Base-by-base conservation (phyloP, 805 yeast genomes). In the Starmerella sp. region DNA sequence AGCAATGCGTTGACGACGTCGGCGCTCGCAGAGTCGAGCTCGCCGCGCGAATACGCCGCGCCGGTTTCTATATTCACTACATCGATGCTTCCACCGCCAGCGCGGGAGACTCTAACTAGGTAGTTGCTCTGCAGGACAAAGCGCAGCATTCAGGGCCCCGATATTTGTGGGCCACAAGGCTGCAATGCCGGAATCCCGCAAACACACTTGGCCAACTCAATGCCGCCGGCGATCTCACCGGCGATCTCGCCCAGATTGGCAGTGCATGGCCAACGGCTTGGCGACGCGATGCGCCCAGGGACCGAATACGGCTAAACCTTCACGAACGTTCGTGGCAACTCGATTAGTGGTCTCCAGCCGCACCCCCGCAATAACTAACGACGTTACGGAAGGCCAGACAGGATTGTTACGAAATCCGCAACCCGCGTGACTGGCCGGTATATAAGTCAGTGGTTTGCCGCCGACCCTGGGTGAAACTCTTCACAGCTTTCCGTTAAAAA, bases 401-500 rank as follows among this genome's bases (percentile, higher is more conserved):
- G 17, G 5, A n/a, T 44, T 30, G 35, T 44, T 44, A 44, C 48
- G 48, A 44, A 44, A 44, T 30, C 36, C 36, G 48, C 32, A 42
- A 28, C 31, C 45, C 48, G 46, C 48, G 48, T 44, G 48, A 44
- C 48, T 44, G 48, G 17, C 43, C 15, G 34, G 35, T 30, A 31
- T 44, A 44, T 44, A 44, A 30, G 30, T 30, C 28, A 39, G 22
- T 39, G 6, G 43, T 6, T 39, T 39, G 43, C 43, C 17, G 29
- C 43, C n/a, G 7, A 15, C 17, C n/a, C 14, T 37, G 1, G 41
- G 15, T 37, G 14, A 37, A 37, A 11, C 41, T 37, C 14, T 11
- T n/a, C 2, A 15, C 41, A 37, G n/a, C 17, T 15, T 14, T 13
- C 14, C 17, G 14, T 13, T 37, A 22, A 22, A 32, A 31, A 32